Conservation (phyloP, 2,329 filamentous ascomycete species). For the Aspergillus fructus region DNA sequence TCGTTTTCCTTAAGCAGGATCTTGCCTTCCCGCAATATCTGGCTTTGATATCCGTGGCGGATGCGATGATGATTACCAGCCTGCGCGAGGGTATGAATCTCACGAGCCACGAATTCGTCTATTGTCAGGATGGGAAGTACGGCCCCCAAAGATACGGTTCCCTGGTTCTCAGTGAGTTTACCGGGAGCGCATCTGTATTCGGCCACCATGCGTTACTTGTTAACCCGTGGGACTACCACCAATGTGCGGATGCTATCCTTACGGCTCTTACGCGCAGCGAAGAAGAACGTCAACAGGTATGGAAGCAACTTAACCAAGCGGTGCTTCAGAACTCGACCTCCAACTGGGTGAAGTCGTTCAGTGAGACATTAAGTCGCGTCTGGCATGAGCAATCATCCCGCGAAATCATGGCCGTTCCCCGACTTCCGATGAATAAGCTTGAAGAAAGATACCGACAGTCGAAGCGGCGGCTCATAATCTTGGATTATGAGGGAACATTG, state of each 20-base stretch:
- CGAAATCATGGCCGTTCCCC: slow-evolving; percentile 81
- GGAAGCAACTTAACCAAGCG: slow-evolving; percentile 69
- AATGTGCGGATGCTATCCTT: slow-evolving; percentile 83
- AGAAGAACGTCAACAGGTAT: slow-evolving; percentile 71
- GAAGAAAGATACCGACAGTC: slow-evolving; percentile 65
- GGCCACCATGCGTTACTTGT: slow-evolving; percentile 76
- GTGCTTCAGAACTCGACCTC: slow-evolving; percentile 80
- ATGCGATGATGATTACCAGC: slow-evolving; percentile 91
- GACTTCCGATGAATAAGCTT: slow-evolving; percentile 69
- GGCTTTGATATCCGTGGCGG: slow-evolving; percentile 84
- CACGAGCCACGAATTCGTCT: slow-evolving; percentile 89
- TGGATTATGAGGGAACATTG: slow-evolving; percentile 92
- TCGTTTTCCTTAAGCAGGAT: slow-evolving; percentile 93
- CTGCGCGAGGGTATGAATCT: slow-evolving; percentile 97
- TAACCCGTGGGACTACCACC: slow-evolving; percentile 93
- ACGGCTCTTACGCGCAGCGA: slow-evolving; percentile 76
- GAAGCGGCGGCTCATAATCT: slow-evolving; percentile 73
- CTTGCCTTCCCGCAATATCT: slow-evolving; percentile 91
- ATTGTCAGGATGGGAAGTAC: slow-evolving; percentile 82
- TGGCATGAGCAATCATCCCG: slow-evolving; percentile 83
- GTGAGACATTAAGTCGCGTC: slow-evolving; percentile 67
- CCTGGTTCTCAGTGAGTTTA: slow-evolving; percentile 91
- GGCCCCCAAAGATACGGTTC: slow-evolving; percentile 78
- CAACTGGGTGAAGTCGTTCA: slow-evolving; percentile 80
- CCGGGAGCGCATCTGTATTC: slow-evolving; percentile 85